phyloP scores from a whole-genome alignment of 228 moss, liverwort and hornwort genomes.

The Sphagnum fallax region DNA sequence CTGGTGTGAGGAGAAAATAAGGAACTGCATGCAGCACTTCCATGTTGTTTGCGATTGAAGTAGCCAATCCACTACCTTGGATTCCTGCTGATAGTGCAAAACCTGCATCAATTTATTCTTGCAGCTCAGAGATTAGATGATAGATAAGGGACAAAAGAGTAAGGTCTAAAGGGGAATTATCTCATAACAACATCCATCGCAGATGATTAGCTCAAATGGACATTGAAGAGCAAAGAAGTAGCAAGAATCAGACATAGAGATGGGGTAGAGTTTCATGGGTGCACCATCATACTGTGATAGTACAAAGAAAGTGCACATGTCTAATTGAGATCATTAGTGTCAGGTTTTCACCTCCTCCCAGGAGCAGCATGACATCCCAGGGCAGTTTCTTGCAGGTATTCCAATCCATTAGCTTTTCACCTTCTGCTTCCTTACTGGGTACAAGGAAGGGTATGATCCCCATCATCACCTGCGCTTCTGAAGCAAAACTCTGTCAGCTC shows the following conservation, averaged over 20 bases:
- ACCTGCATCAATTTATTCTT: constrained; percentile 24
- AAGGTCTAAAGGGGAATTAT: no score
- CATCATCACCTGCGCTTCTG: constrained; percentile 51
- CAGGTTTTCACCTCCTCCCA: constrained; percentile 67
- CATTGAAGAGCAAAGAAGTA: no score
- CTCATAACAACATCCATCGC: no score
- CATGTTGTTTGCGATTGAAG: constrained; percentile 52
- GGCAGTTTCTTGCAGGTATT: constrained; percentile 78
- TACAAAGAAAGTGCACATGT: no score
- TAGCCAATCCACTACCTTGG: constrained; percentile 52
- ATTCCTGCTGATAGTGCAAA: constrained; percentile 86
- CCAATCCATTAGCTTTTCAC: constrained; percentile 87
- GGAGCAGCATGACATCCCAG: constrained; percentile 80
- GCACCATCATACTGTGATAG: no score
- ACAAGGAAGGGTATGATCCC: constrained; percentile 69
- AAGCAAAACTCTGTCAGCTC: no score
- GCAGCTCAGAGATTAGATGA: no score
- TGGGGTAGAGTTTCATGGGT: no score
- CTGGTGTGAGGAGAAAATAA: constrained; percentile 52
- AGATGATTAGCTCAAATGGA: no score
- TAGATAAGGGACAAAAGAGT: no score
- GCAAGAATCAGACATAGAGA: no score
- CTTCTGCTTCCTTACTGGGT: constrained; percentile 31
- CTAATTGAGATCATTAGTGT: no score
- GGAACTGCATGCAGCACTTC: constrained; percentile 58